These are phyloP conservation scores for Russula virescens DNA, from an alignment of 768 basidiomycete genomes.

Conservation along the genomic window DNA sequence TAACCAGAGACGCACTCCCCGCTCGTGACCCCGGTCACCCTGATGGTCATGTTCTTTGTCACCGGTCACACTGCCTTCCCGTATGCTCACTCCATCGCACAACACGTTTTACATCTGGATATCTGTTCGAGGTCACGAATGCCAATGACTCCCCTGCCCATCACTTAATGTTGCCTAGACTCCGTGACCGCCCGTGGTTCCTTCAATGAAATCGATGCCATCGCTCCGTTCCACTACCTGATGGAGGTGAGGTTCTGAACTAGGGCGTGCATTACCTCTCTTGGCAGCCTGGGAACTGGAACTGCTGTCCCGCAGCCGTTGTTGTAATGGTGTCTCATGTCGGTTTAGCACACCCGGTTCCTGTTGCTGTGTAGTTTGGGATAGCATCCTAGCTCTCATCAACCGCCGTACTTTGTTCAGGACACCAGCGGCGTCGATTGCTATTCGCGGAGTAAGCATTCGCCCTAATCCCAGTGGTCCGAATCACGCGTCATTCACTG, in stretches of 20 bases:
- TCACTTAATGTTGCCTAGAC: not conserved
- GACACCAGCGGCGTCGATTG: not conserved
- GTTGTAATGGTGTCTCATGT: not conserved
- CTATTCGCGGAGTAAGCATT: not conserved
- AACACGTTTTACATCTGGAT: not conserved
- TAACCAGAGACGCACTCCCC: constrained; percentile 9
- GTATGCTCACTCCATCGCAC: too few species aligned
- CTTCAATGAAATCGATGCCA: too few species aligned
- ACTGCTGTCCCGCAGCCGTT: not conserved
- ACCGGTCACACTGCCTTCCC: not conserved
- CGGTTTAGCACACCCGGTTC: not conserved
- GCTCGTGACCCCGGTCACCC: constrained; percentile 6
- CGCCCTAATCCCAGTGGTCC: not conserved
- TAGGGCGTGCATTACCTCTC: not conserved
- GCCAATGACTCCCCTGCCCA: not conserved
- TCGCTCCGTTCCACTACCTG: not conserved
- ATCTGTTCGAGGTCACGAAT: not conserved
- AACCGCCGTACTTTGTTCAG: not conserved
- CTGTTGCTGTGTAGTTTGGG: not conserved
- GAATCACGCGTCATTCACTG: not conserved
- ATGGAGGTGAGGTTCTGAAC: not conserved
- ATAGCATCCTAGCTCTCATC: not conserved
- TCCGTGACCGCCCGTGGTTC: not conserved
- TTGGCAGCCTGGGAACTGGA: constrained; percentile 8
- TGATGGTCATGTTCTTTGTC: too few species aligned